These are phyloP conservation scores for Batrachochytrium dendrobatidis DNA, from an alignment of 371 early-diverging fungal species.

Conservation along the genomic window DNA sequence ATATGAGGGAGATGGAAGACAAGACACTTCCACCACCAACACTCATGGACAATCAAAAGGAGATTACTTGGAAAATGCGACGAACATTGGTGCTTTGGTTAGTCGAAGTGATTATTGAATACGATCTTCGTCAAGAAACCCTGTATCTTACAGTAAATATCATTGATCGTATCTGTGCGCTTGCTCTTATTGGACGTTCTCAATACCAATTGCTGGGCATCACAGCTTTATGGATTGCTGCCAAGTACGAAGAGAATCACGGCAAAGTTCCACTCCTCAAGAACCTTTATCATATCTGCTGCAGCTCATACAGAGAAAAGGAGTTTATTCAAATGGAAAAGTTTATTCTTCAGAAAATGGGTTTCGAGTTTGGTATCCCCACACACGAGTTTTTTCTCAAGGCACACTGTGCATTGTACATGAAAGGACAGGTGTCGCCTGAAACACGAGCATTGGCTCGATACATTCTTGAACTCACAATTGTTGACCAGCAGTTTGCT, in stretches of 20 bases:
- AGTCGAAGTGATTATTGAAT: conserved; percentile 58
- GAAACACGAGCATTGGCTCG: too few species aligned
- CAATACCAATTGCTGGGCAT: conserved; percentile 55
- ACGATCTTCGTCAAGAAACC: conserved; percentile 60
- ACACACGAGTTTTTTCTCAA: too few species aligned
- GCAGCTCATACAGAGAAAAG: too few species aligned
- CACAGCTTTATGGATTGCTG: conserved; percentile 48
- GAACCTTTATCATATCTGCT: too few species aligned
- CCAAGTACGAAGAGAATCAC: conserved; percentile 61
- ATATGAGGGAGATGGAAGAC: conserved; percentile 23
- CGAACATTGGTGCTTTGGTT: conserved; percentile 59
- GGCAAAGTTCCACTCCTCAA: conserved; percentile 39
- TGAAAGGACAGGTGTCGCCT: too few species aligned
- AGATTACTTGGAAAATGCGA: conserved; percentile 58
- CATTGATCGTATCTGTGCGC: conserved; percentile 56
- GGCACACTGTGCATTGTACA: too few species aligned
- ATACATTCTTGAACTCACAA: too few species aligned
- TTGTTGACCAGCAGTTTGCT: too few species aligned
- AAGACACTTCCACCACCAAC: conserved; percentile 26
- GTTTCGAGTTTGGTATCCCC: too few species aligned
- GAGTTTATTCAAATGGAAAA: too few species aligned
- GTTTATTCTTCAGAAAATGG: too few species aligned
- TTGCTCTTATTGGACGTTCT: conserved; percentile 27
- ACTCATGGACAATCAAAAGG: conserved; percentile 52
- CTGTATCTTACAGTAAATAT: conserved; percentile 60